These are phyloP conservation scores for Corylus americana DNA, from an alignment of 306 rosid species.

Conservation along the genomic window DNA sequence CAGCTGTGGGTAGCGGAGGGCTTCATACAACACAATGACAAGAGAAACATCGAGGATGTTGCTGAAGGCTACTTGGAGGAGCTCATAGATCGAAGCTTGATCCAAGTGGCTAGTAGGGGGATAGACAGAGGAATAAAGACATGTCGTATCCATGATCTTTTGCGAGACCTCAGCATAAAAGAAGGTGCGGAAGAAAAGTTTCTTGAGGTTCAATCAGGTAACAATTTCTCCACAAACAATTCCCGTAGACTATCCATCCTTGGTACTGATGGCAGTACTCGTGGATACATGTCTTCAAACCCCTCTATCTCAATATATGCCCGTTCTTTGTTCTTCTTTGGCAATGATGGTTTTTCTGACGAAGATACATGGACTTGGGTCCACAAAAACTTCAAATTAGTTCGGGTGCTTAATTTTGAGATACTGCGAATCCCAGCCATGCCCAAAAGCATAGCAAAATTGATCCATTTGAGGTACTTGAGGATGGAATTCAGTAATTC, in stretches of 20 bases:
- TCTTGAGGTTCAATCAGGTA: not conserved
- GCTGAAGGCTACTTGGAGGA: not conserved
- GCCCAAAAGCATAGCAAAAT: not conserved
- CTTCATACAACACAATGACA: not conserved
- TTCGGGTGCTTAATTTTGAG: not conserved
- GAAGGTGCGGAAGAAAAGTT: not conserved
- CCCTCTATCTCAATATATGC: not conserved
- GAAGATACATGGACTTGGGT: not conserved
- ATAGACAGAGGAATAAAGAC: slow-evolving; percentile 6
- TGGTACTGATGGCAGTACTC: no score
- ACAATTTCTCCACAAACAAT: not conserved
- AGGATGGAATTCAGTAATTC: not conserved
- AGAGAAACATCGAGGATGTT: not conserved
- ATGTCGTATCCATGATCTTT: slow-evolving; percentile 14
- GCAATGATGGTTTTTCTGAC: no score
- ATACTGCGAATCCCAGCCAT: not conserved
- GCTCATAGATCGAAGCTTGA: slow-evolving; percentile 8
- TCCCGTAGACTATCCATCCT: slow-evolving; percentile 5
- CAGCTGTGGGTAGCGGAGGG: slow-evolving; percentile 24
- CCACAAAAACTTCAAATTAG: not conserved
- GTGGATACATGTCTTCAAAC: not conserved
- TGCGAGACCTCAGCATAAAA: not conserved
- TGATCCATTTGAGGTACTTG: not conserved
- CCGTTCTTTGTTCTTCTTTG: not conserved
- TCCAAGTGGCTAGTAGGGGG: not conserved